Evolutionary conservation across 2,329 filamentous ascomycete genomes (phyloP), one percentile per base, ranked within the genome.

Genomic region (Monosporascus sp.): DNA sequence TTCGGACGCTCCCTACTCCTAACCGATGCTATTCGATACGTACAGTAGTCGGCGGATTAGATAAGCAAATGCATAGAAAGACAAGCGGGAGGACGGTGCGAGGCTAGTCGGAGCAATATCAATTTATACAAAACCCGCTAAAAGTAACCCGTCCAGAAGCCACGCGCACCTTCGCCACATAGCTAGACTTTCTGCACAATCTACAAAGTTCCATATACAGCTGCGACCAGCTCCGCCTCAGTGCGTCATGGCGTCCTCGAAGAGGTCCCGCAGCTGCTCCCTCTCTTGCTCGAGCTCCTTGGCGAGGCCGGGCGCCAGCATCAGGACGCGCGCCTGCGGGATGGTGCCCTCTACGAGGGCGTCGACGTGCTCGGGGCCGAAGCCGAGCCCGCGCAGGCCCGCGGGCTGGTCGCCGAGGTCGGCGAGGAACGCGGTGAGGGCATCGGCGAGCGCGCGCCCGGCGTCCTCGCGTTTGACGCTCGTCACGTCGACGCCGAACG

Each of bases 291-390:
- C 77, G 47, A 89, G 69, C 65, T 91, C 87, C 60, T 79, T 81
- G 39, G 82, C 83, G 63, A 99, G 70, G 25, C 82, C 91, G 1
- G 94, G 95, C 31, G 94, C 94, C 57, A 99, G 73, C 86, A 92
- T 94, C 65, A 99, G 70, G 51, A 99, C 95, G 59, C 94, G 79
- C 52, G 84, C 84, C 74, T 99, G 94, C 5, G 94, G 94, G 56
- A 99, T 85, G 0, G 94, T 99, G 1, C 94, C 95, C 71, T 97
- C 93, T 1, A 99, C 91, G 57, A 99, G 74, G 9, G 77, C 83
- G 58, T 95, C 90, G 18, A 99, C 76, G 73, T 97, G 83, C 39
- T 83, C 81, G 17, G 71, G 73, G 50, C 80, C 80, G 66, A 97
- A 99, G 0, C 94, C 95, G 14, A 99, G 73, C 38, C 82, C 84